phyloP scores from a whole-genome alignment of 371 early-diverging fungal species.

The Mucor plumbeus region DNA sequence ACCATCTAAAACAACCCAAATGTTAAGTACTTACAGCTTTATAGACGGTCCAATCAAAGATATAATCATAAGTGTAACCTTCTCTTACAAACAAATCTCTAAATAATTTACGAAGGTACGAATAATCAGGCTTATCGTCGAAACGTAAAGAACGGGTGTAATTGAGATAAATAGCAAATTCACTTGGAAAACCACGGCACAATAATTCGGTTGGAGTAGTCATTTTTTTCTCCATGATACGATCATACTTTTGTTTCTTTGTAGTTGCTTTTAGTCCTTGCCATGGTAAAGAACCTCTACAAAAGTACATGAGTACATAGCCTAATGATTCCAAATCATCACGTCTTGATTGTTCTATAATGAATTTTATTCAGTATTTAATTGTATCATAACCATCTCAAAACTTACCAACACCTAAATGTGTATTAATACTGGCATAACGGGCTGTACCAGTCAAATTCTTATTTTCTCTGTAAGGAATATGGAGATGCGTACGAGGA shows the following conservation, averaged over 20 bases:
- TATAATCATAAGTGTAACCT: constrained; percentile 95
- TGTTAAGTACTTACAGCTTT: constrained; percentile 2
- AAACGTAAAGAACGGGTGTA: constrained; percentile 97
- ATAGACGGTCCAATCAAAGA: constrained; percentile 94
- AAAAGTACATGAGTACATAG: constrained; percentile 99
- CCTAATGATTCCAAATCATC: constrained; percentile 99
- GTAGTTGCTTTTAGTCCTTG: constrained; percentile 98
- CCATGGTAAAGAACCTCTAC: constrained; percentile 99
- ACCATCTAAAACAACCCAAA: neutral
- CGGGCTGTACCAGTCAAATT: constrained; percentile 99
- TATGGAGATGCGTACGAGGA: constrained; percentile 95
- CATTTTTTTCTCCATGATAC: constrained; percentile 99
- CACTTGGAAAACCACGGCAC: constrained; percentile 96
- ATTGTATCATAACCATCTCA: neutral
- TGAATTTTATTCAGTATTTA: neutral
- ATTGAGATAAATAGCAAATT: constrained; percentile 96
- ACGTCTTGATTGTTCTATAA: constrained; percentile 94
- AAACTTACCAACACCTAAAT: constrained; percentile 86
- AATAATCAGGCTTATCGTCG: constrained; percentile 99
- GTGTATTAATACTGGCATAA: constrained; percentile 99
- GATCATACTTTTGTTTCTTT: constrained; percentile 99
- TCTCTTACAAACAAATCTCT: constrained; percentile 95
- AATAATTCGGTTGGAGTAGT: constrained; percentile 94
- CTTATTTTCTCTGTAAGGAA: constrained; percentile 97
- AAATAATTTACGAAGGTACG: constrained; percentile 96